Evolutionary conservation across 2,329 filamentous ascomycete genomes (phyloP).

Genomic region (Fusarium pseudograminearum): DNA sequence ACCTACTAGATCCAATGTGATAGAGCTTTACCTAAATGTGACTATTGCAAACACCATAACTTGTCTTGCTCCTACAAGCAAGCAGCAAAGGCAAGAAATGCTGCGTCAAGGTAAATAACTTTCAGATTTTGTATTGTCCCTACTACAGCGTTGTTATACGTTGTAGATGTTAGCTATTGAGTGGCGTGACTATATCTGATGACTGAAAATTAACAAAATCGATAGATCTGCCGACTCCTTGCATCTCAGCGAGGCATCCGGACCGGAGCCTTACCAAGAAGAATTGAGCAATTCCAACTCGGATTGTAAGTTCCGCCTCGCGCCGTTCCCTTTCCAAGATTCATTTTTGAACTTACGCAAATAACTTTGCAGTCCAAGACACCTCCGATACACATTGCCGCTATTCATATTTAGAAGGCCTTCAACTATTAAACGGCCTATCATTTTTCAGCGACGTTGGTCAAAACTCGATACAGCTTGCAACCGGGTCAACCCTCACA

Average conservation of each 20-base stretch:
- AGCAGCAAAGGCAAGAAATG: not conserved
- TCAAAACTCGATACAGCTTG: not conserved
- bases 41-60: conserved; percentile 5
- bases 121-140: not conserved
- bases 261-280: not conserved
- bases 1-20: not conserved
- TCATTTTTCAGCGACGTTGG: not conserved
- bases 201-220: not conserved
- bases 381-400: fast-evolving
- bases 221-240: not conserved
- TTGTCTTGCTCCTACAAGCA: conserved; percentile 7
- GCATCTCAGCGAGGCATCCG: not conserved
- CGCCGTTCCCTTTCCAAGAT: fast-evolving
- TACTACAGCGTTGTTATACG: fast-evolving
- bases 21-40: not conserved
- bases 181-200: not conserved
- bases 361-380: not conserved
- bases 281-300: fast-evolving
- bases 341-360: not conserved
- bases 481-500: not conserved
- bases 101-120: not conserved
- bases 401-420: not conserved
- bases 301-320: fast-evolving
- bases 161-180: fast-evolving
- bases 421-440: not conserved